A percentile compares a stretch with the other conserved stretches of the same genome.
Evolutionary conservation across 768 basidiomycete genomes (phyloP).

Genomic region (Collybia sp.): DNA sequence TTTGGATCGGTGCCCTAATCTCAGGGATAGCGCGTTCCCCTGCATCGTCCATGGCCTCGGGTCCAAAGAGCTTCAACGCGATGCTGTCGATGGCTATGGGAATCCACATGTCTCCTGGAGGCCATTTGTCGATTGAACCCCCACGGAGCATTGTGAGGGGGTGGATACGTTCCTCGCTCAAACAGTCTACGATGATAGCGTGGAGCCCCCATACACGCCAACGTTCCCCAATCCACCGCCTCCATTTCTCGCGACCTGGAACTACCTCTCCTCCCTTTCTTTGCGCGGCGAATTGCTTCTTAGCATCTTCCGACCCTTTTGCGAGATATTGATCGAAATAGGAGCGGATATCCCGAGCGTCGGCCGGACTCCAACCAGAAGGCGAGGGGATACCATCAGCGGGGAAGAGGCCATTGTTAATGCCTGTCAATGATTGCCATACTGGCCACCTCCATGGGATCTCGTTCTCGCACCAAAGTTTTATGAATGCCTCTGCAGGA

Average conservation of each 20-base stretch:
- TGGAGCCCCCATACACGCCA: constrained; percentile 13
- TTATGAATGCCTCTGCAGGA: constrained; percentile 9
- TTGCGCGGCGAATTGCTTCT: not conserved
- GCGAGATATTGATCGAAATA: constrained; percentile 11
- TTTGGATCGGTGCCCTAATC: not conserved
- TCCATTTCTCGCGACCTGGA: constrained; percentile 12
- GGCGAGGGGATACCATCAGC: constrained; percentile 12
- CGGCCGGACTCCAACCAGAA: constrained; percentile 6
- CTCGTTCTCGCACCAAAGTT: constrained; percentile 6
- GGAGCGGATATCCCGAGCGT: constrained; percentile 5
- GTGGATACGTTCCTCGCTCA: constrained; percentile 8
- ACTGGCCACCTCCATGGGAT: constrained; percentile 10
- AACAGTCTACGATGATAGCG: constrained; percentile 3
- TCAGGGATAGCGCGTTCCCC: not conserved
- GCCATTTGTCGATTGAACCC: constrained; percentile 3
- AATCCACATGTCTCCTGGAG: constrained; percentile 3
- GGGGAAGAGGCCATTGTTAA: constrained; percentile 17
- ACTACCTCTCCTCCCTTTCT: not conserved
- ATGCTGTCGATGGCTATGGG: constrained; percentile 6
- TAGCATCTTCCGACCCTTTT: not conserved
- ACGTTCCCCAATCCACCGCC: constrained; percentile 4
- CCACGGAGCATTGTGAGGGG: constrained; percentile 5
- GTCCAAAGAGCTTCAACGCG: constrained; percentile 5
- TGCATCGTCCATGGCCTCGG: constrained; percentile 1
- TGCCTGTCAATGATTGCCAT: constrained; percentile 17